These are phyloP conservation scores for Dryas octopetala DNA, from an alignment of 306 rosid species.

Conservation along the genomic window DNA sequence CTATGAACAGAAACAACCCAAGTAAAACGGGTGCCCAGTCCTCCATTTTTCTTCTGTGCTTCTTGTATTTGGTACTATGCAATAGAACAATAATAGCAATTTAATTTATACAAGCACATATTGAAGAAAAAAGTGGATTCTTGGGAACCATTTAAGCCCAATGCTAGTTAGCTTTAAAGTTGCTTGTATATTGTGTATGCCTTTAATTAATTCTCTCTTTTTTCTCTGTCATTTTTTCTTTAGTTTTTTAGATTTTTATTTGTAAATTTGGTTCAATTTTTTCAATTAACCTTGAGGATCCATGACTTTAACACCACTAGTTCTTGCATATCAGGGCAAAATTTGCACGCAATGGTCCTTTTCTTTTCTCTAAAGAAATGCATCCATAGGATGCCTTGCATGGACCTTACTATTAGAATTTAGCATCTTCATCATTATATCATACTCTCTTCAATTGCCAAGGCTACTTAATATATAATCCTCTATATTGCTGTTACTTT, in stretches of 20 bases:
- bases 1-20: slow-evolving; percentile 46
- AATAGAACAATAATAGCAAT: not conserved
- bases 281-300: too few species aligned
- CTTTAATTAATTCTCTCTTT: too few species aligned
- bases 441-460: not conserved
- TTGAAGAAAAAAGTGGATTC: too few species aligned
- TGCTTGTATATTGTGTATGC: too few species aligned
- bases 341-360: slow-evolving; percentile 34
- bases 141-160: too few species aligned
- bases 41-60: slow-evolving; percentile 28
- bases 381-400: slow-evolving; percentile 6
- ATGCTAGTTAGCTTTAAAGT: too few species aligned
- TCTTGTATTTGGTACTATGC: not conserved
- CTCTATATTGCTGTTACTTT: too few species aligned
- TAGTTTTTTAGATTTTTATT: too few species aligned
- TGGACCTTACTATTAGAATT: not conserved
- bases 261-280: too few species aligned
- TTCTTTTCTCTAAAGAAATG: slow-evolving; percentile 35
- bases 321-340: not conserved
- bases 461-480: too few species aligned
- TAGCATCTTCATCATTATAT: not conserved
- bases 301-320: not conserved
- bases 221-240: too few species aligned
- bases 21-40: slow-evolving; percentile 60
- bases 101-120: not conserved